Evolutionary conservation across 768 basidiomycete genomes (phyloP).

Genomic region (Phlebiopsis flavidoalba): DNA sequence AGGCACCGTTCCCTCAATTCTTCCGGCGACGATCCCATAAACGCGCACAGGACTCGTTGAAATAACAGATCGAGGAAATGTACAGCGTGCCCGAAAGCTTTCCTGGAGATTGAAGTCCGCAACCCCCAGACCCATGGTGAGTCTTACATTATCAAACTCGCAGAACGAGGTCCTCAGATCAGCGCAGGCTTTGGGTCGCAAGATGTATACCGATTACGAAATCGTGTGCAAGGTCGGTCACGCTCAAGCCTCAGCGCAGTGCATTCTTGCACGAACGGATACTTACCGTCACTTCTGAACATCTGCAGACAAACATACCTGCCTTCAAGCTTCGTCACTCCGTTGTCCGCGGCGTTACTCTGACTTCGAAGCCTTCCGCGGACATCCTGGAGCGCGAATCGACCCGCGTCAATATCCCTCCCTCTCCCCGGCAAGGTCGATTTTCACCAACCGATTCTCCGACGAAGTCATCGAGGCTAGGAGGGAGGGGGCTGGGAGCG

Average conservation of each 20-base stretch:
- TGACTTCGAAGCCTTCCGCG: constrained; percentile 86
- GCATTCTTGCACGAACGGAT: no score
- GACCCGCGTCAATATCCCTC: constrained; percentile 95
- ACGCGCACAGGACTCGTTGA: constrained; percentile 26
- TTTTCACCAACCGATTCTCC: constrained; percentile 97
- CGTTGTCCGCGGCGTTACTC: constrained; percentile 60
- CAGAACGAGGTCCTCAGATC: no score
- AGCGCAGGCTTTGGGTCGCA: constrained; percentile 82
- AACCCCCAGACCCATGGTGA: constrained; percentile 96
- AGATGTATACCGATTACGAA: constrained; percentile 99
- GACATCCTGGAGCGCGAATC: constrained; percentile 96
- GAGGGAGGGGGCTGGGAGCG: constrained; percentile 83
- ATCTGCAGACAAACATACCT: constrained; percentile 88
- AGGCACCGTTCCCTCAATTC: constrained; percentile 10
- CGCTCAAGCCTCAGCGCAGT: constrained; percentile 49
- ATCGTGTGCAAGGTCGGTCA: constrained; percentile 89
- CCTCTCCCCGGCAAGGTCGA: constrained; percentile 93
- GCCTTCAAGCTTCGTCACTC: constrained; percentile 89
- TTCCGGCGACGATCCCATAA: constrained; percentile 17
- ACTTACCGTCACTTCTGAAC: not conserved
- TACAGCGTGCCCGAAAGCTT: constrained; percentile 96
- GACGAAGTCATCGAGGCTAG: constrained; percentile 94
- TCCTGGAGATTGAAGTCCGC: constrained; percentile 94
- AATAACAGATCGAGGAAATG: constrained; percentile 88
- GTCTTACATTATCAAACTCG: constrained; percentile 13